A percentile compares a stretch with the other conserved stretches of the same genome.
Conservation (phyloP, 2,329 filamentous ascomycete genomes). For the Stachybotrys elegans region DNA sequence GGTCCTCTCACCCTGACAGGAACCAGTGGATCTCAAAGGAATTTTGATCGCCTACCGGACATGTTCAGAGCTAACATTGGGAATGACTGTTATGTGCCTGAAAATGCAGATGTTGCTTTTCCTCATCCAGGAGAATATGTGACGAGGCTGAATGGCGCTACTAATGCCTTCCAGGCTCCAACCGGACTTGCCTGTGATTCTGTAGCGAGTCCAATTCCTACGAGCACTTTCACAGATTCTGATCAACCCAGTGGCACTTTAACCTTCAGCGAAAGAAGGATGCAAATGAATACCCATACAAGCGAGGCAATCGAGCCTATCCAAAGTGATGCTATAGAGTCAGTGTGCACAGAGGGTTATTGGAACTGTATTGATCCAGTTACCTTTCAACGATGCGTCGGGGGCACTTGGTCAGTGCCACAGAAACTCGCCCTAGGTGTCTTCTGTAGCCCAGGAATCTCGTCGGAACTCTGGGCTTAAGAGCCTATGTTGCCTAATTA, state of each 20-base stretch:
- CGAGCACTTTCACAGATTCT: neutral
- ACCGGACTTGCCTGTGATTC: neutral
- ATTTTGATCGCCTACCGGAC: neutral
- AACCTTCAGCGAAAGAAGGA: neutral
- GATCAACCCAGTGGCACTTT: neutral
- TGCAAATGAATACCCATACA: neutral
- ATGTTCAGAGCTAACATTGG: conserved; percentile 1
- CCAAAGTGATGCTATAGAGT: neutral
- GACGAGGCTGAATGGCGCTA: neutral
- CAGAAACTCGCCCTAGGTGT: neutral
- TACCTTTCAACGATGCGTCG: neutral
- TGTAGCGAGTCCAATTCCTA: neutral
- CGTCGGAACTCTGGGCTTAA: neutral
- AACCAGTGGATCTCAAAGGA: neutral
- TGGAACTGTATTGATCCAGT: neutral
- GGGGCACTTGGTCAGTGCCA: neutral
- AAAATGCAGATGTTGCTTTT: neutral
- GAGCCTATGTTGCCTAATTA: neutral
- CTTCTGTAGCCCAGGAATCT: neutral
- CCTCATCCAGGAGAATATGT: neutral
- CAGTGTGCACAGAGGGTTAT: neutral
- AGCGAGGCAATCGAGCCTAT: neutral
- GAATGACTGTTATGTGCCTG: neutral
- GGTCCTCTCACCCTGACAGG: neutral
- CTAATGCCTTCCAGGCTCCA: neutral